Percentiles rank a stretch among this genome's conserved stretches.
phyloP scores from a whole-genome alignment of 192 early-diverging fungal species.

The Paraglomus brasilianum region DNA sequence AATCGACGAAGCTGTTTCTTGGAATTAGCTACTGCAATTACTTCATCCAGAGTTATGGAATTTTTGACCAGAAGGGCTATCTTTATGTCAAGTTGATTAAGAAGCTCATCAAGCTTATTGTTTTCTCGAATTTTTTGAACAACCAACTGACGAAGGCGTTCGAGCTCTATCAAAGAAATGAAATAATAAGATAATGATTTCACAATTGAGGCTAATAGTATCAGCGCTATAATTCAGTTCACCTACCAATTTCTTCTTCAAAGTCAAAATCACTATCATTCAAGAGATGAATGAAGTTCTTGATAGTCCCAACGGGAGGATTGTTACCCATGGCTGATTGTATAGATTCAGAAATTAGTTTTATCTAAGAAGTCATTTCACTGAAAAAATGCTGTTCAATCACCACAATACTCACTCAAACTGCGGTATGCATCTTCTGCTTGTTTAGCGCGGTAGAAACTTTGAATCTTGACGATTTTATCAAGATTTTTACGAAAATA shows the following conservation, averaged over 20 bases:
- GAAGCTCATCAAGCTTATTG: constrained; percentile 67
- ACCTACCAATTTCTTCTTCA: constrained; percentile 83
- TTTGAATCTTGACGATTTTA: constrained; percentile 79
- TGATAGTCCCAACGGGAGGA: constrained; percentile 77
- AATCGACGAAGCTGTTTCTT: constrained; percentile 47
- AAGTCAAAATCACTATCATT: constrained; percentile 91
- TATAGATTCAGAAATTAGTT: not conserved
- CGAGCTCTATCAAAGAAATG: constrained; percentile 44
- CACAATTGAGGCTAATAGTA: not conserved
- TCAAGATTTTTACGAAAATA: constrained; percentile 65
- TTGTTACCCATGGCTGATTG: constrained; percentile 62
- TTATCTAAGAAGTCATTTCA: not conserved
- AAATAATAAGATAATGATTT: not conserved
- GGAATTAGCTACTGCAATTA: constrained; percentile 55
- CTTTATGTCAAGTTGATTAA: constrained; percentile 93
- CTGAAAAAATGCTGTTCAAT: not conserved
- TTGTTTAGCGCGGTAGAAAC: constrained; percentile 62
- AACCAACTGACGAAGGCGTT: constrained; percentile 82
- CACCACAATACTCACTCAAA: constrained; percentile 46
- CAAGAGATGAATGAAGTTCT: constrained; percentile 84
- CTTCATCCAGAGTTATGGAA: constrained; percentile 93
- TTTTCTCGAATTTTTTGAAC: constrained; percentile 91
- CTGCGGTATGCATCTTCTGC: constrained; percentile 68
- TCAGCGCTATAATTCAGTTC: not conserved
- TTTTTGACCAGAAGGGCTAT: constrained; percentile 96